Evolutionary conservation across 331 rosid species (phyloP).

Genomic region (Stylosanthes scabra): DNA sequence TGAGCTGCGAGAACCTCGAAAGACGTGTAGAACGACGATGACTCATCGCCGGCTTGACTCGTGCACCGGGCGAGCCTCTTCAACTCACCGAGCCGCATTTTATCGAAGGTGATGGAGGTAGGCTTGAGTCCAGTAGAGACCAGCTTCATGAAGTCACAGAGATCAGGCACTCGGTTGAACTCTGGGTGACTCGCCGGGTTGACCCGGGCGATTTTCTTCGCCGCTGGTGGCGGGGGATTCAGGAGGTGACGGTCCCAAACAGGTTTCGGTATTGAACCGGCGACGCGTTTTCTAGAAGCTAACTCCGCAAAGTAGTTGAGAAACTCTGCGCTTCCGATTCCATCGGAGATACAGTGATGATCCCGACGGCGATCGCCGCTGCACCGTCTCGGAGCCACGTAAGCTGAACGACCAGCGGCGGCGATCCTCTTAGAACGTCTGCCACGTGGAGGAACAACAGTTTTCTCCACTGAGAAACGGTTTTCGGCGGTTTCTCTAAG

Average conservation of each 20-base stretch:
- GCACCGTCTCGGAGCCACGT: conserved; percentile 84
- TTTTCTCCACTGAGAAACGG: conserved; percentile 66
- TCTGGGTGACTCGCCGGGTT: conserved; percentile 40
- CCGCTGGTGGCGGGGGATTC: conserved; percentile 12
- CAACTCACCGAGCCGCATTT: conserved; percentile 42
- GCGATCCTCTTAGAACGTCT: conserved; percentile 78
- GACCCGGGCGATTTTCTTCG: neutral
- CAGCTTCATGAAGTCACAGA: conserved; percentile 64
- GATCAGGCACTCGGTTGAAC: conserved; percentile 70
- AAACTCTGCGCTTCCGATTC: conserved; percentile 81
- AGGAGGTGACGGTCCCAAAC: conserved; percentile 85
- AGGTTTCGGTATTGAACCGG: conserved; percentile 43
- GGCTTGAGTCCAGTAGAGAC: conserved; percentile 63
- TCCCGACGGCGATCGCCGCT: conserved; percentile 70
- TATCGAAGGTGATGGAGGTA: conserved; percentile 56
- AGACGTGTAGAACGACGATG: conserved; percentile 45
- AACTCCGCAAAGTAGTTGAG: conserved; percentile 67
- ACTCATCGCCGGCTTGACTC: conserved; percentile 33
- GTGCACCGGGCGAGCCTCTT: conserved; percentile 49
- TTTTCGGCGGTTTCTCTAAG: conserved; percentile 62
- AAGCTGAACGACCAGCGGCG: conserved; percentile 75
- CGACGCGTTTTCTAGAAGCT: conserved; percentile 43
- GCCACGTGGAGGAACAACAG: conserved; percentile 62
- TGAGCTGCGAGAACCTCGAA: conserved; percentile 86
- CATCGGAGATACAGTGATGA: conserved; percentile 84